Evolutionary conservation across 768 basidiomycete genomes (phyloP).

Genomic region (Asterophora parasitica): DNA sequence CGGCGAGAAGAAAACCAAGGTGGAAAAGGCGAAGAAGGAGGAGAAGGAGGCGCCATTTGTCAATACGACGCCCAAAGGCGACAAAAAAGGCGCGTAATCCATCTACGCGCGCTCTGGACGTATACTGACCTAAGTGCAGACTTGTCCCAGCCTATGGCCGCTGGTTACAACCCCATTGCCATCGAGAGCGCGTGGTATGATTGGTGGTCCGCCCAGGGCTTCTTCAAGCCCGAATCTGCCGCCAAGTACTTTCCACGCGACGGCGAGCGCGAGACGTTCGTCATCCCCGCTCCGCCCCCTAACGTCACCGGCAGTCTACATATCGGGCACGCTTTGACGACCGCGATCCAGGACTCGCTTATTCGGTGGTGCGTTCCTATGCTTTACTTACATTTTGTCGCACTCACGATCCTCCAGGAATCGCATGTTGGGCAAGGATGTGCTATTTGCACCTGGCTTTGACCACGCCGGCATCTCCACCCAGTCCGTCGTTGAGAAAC

Average conservation of each 20-base stretch:
- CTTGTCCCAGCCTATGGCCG: constrained; percentile 79
- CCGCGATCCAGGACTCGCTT: constrained; percentile 86
- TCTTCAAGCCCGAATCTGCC: constrained; percentile 63
- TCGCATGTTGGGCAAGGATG: constrained; percentile 92
- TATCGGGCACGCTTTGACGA: constrained; percentile 91
- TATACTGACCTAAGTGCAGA: constrained; percentile 41
- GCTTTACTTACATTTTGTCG: not conserved
- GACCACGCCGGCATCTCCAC: constrained; percentile 99
- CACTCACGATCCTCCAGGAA: constrained; percentile 51
- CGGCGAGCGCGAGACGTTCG: constrained; percentile 64
- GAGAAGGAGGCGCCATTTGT: constrained; percentile 73
- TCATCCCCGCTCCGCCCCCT: constrained; percentile 89
- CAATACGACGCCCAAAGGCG: constrained; percentile 82
- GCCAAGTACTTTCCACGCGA: constrained; percentile 46
- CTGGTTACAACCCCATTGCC: constrained; percentile 92
- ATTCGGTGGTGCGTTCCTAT: constrained; percentile 68
- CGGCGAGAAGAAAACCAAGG: constrained; percentile 69
- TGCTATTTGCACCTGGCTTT: constrained; percentile 89
- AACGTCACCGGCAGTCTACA: constrained; percentile 96
- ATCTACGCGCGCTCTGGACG: not conserved
- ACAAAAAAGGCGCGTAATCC: constrained; percentile 78
- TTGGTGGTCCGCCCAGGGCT: constrained; percentile 92
- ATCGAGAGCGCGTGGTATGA: constrained; percentile 97
- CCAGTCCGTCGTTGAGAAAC: constrained; percentile 94
- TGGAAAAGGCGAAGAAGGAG: constrained; percentile 69